Evolutionary conservation across 371 early-diverging fungal genomes (phyloP), one percentile per base, ranked within the genome.

Genomic region (Mucor indicus): DNA sequence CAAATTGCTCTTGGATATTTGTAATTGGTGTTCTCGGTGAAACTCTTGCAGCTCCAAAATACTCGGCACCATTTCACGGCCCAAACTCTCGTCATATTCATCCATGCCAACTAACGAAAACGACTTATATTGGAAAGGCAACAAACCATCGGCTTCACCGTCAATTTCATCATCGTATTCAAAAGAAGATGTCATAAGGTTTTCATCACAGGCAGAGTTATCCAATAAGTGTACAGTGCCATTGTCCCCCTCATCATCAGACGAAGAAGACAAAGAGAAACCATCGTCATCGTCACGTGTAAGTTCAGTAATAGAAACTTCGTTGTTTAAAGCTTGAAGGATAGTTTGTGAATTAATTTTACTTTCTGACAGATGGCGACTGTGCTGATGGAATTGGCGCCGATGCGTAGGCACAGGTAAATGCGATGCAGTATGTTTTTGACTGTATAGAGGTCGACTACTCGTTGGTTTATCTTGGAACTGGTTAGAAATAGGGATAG

Each of bases 81-180:
- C 78, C 10, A 80, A 48, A 0, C 77, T 76, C 48, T 81, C 83
- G 22, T 84, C 83, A 54, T 79, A 81, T 38, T 79, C 83, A 42
- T 84, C 85, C 0, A 79, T 81, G 29, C 64, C 57, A n/a, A 71
- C 72, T 32, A 84, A 36, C 8, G 80, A 81, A 44, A 84, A 80
- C 0, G 72, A 75, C 25, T 67, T 60, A 20, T 60, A 51, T 12
- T 45, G 46, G 9, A 55, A 60, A 0, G 55, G 50, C 2, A 52
- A n/a, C 2, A 43, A 29, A 1, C 40, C 47, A 16, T 53, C 53
- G 2, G 16, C 33, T 2, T 48, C 27, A n/a, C 29, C 30, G 29
- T 40, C 38, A 9, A 17, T 37, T 16, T 48, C 44, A 7, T 46
- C 50, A 2, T 45, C 52, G 13, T 51, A 41, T 16, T 50, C 48